Conservation (phyloP, 495 filamentous ascomycete species). For the Hyaloscypha variabilis region DNA sequence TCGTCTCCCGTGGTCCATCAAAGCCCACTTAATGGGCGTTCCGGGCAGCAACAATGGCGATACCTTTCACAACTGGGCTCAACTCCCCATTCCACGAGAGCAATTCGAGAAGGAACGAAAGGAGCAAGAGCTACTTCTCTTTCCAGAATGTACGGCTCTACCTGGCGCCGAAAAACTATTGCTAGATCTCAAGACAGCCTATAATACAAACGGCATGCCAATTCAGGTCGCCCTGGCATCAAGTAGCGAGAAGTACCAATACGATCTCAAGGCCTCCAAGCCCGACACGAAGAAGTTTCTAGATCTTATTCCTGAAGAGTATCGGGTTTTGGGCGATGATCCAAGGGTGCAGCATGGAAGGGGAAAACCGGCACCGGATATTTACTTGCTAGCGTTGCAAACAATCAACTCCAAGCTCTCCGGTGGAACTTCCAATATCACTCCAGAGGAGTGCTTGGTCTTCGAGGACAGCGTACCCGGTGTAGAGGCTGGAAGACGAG, state of each 20-base stretch:
- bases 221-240: constrained; percentile 15
- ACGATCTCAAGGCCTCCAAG: constrained; percentile 11
- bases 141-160: constrained; percentile 36
- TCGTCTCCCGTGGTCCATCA: constrained; percentile 9
- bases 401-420: constrained; percentile 32
- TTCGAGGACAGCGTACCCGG: constrained; percentile 48
- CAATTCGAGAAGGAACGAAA: constrained; percentile 37
- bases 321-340: constrained; percentile 41
- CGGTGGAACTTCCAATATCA: constrained; percentile 26
- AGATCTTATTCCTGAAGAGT: constrained; percentile 19
- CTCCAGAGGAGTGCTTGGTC: constrained; percentile 43
- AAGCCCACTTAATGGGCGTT: constrained; percentile 12
- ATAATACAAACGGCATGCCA: constrained; percentile 3
- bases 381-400: constrained; percentile 42
- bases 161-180: constrained; percentile 41
- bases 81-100: constrained; percentile 37
- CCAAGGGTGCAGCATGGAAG: constrained; percentile 30
- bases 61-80: constrained; percentile 35
- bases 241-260: background rate
- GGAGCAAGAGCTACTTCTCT: constrained; percentile 32
- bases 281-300: background rate
- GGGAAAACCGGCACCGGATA: constrained; percentile 43
- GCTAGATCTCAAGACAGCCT: constrained; percentile 31
- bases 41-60: constrained; percentile 10
- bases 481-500: constrained; percentile 45